These are phyloP conservation scores for Taiozyma sp. DNA, from an alignment of 1,139 yeast species.

Conservation along the genomic window DNA sequence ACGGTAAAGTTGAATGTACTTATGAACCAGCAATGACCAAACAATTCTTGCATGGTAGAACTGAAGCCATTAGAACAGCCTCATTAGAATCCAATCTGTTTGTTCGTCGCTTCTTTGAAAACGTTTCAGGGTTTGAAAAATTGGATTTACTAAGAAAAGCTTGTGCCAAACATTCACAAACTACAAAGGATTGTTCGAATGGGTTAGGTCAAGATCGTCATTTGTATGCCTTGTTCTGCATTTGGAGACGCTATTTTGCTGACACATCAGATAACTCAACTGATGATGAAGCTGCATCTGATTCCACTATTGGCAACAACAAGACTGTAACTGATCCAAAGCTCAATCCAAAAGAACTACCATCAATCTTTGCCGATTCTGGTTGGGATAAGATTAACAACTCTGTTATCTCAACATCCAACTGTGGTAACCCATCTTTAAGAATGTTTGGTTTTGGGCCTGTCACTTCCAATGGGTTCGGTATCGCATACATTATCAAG, in stretches of 20 bases:
- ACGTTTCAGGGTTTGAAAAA: constrained; percentile 53
- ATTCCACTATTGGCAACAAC: constrained; percentile 27
- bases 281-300: constrained; percentile 24
- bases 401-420: constrained; percentile 58
- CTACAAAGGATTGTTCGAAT: constrained; percentile 61
- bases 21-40: constrained; percentile 98
- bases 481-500: constrained; percentile 85
- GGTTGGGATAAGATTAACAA: constrained; percentile 71
- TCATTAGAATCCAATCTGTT: constrained; percentile 74
- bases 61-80: constrained; percentile 87
- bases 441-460: constrained; percentile 93
- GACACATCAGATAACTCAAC: constrained; percentile 27
- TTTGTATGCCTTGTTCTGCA: constrained; percentile 78
- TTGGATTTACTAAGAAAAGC: constrained; percentile 59
- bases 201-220: constrained; percentile 93
- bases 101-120: constrained; percentile 81
- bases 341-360: constrained; percentile 33
- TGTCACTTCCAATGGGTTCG: constrained; percentile 84
- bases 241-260: constrained; percentile 73
- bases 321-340: constrained; percentile 10
- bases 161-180: constrained; percentile 61
- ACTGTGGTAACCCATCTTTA: constrained; percentile 83
- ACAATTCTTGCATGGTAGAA: constrained; percentile 78
- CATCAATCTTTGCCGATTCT: constrained; percentile 68
- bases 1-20: constrained; percentile 90